phyloP scores from a whole-genome alignment of 2,329 filamentous ascomycete genomes.

The Neonectria neomacrospora region DNA sequence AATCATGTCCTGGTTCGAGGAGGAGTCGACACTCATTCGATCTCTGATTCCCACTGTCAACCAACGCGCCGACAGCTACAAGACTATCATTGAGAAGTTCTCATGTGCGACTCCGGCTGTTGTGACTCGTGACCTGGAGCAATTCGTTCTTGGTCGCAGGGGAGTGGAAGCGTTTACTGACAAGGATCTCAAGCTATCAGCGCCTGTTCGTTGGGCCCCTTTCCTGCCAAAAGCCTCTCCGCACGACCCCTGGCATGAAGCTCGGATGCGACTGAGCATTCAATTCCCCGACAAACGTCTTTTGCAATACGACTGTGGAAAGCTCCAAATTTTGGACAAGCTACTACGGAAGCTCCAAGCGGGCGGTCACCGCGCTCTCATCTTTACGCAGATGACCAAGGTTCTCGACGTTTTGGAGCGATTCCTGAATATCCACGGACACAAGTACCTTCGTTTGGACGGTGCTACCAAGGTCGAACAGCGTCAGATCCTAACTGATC shows the following conservation, averaged over 20 bases:
- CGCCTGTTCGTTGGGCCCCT: constrained; percentile 64
- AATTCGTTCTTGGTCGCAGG: constrained; percentile 71
- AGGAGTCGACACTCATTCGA: constrained; percentile 71
- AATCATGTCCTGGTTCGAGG: constrained; percentile 79
- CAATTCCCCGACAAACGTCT: constrained; percentile 96
- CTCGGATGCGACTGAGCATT: constrained; percentile 91
- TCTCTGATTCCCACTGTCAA: constrained; percentile 79
- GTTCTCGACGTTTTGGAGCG: constrained; percentile 97
- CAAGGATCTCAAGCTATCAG: constrained; percentile 66
- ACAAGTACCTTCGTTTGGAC: constrained; percentile 95
- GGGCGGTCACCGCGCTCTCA: constrained; percentile 91
- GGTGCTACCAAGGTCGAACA: constrained; percentile 97
- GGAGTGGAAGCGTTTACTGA: constrained; percentile 68
- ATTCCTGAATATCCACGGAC: constrained; percentile 96
- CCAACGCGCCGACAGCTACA: constrained; percentile 76
- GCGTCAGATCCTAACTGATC: constrained; percentile 92
- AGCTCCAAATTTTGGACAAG: constrained; percentile 88
- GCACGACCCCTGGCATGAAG: constrained; percentile 89
- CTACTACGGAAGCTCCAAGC: constrained; percentile 88
- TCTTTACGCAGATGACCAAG: constrained; percentile 99
- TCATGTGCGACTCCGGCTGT: constrained; percentile 92
- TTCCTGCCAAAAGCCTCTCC: constrained; percentile 67
- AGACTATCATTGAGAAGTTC: constrained; percentile 84
- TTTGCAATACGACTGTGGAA: constrained; percentile 98
- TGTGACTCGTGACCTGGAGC: constrained; percentile 80